A percentile compares a stretch with the other conserved stretches of the same genome.
These are phyloP conservation scores for Fraxinus excelsior DNA, from an alignment of 257 asterid genomes.

Conservation along the genomic window DNA sequence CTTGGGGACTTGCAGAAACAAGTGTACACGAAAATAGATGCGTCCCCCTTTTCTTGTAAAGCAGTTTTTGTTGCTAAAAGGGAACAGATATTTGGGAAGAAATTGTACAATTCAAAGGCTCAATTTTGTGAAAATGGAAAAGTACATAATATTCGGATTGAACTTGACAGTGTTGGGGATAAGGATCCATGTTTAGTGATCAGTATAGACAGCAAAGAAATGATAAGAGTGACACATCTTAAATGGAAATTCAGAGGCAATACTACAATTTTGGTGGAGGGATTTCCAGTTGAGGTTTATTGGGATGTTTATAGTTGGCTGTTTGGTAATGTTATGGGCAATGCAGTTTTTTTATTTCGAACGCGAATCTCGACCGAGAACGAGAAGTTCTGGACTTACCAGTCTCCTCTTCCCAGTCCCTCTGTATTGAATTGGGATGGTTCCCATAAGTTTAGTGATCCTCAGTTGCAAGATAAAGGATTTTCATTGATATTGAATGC, in stretches of 20 bases:
- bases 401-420: conserved; percentile 12
- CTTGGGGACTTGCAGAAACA: conserved; percentile 54
- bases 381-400: conserved; percentile 26
- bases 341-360: conserved; percentile 66
- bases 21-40: conserved; percentile 42
- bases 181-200: conserved; percentile 47
- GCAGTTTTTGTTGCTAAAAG: conserved; percentile 49
- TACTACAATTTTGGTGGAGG: conserved; percentile 58
- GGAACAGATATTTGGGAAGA: conserved; percentile 64
- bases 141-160: conserved; percentile 54
- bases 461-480: conserved; percentile 34
- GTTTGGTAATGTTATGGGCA: conserved; percentile 42
- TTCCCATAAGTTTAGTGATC: conserved; percentile 25
- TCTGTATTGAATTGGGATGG: conserved; percentile 29
- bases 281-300: conserved; percentile 54
- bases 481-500: conserved; percentile 66
- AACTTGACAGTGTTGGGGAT: conserved; percentile 39
- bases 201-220: conserved; percentile 45
- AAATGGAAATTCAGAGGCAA: conserved; percentile 79
- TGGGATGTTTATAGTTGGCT: conserved; percentile 87
- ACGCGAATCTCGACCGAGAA: conserved; percentile 22
- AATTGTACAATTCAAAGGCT: conserved; percentile 45
- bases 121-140: conserved; percentile 51
- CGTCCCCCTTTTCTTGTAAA: conserved; percentile 24
- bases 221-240: conserved; percentile 50